Base-by-base conservation (phyloP, 768 basidiomycete species). In the Tephrocybe sp. region DNA sequence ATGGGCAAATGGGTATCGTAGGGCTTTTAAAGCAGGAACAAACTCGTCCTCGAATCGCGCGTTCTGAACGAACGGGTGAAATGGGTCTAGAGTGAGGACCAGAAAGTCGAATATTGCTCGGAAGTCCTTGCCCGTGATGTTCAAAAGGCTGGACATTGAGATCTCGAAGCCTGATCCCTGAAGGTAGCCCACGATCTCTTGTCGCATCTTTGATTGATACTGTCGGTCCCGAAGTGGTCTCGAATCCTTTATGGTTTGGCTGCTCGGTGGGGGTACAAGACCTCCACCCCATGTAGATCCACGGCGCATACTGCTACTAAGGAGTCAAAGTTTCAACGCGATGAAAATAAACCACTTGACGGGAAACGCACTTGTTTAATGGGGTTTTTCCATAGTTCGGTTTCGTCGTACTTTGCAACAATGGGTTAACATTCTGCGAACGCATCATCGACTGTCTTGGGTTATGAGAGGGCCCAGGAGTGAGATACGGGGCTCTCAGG, bases 81-180 rank as follows among this genome's bases (percentile, higher is more conserved):
- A 72, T 5, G 88, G 84, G 62, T 98, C 94, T 11, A 94, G 71
- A 20, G 76, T 76, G 13, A 70, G 64, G 26, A 93, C 74, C 12
- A 98, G 77, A 53, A 85, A 85, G 48, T 89, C 82, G 64, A 97
- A 93, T 36, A 98, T 88, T 1, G 78, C 72, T 23, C 90, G 83
- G 62, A 91, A 98, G 55, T 95, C 92, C 57, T 91, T 90, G 14
- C 83, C 84, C 3, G 91, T 89, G 40, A 95, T 92, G 41, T 84
- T 88, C 40, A 77, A 72, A 3, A 97, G 72, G 2, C 83, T 83
- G 49, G 84, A 78, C 64, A 83, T 77, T 3, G 80, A 73, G 22
- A 92, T 82, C 12, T 87, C 84, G 53, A 82, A 86, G 5, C 80
- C 82, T n/a, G 76, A 75, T 23, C 68, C 66, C 58, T 82, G 78